These are phyloP conservation scores for Penicillium angulare DNA, from an alignment of 495 filamentous ascomycete species.

Conservation along the genomic window DNA sequence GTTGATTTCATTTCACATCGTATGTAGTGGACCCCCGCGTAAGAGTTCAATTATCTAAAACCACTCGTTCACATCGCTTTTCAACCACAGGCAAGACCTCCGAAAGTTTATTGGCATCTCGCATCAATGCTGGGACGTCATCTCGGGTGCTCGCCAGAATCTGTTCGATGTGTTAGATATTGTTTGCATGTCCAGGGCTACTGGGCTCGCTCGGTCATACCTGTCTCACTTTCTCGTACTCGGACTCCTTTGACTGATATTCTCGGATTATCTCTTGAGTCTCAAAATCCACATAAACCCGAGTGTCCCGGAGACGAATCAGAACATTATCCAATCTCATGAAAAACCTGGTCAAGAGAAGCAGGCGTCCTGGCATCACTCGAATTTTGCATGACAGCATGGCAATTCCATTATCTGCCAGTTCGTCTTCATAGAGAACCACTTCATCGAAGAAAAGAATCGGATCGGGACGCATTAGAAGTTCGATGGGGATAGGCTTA, in stretches of 20 bases:
- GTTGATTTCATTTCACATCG: too few species aligned
- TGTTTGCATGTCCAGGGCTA: not conserved
- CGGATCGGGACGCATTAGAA: constrained; percentile 81
- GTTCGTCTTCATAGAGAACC: constrained; percentile 92
- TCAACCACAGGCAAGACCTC: constrained; percentile 72
- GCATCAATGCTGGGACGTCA: constrained; percentile 72
- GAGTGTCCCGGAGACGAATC: constrained; percentile 81
- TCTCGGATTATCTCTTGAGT: constrained; percentile 81
- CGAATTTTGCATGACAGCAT: constrained; percentile 83
- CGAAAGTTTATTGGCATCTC: constrained; percentile 78
- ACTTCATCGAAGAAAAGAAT: constrained; percentile 95
- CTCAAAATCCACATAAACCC: constrained; percentile 87
- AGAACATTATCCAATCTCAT: constrained; percentile 90
- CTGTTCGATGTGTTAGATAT: constrained; percentile 39
- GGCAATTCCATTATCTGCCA: constrained; percentile 94
- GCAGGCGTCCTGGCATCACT: constrained; percentile 83
- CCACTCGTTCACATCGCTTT: constrained; percentile 45
- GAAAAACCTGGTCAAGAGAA: constrained; percentile 85
- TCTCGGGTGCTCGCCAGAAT: constrained; percentile 68
- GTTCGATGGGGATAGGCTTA: constrained; percentile 73
- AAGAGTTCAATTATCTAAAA: constrained; percentile 15
- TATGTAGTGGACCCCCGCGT: too few species aligned
- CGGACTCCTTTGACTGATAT: constrained; percentile 78
- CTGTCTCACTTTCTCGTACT: constrained; percentile 73
- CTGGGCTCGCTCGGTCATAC: constrained; percentile 53